Conservation (phyloP, 768 basidiomycete genomes). For the Thelephora aurantiotincta region DNA sequence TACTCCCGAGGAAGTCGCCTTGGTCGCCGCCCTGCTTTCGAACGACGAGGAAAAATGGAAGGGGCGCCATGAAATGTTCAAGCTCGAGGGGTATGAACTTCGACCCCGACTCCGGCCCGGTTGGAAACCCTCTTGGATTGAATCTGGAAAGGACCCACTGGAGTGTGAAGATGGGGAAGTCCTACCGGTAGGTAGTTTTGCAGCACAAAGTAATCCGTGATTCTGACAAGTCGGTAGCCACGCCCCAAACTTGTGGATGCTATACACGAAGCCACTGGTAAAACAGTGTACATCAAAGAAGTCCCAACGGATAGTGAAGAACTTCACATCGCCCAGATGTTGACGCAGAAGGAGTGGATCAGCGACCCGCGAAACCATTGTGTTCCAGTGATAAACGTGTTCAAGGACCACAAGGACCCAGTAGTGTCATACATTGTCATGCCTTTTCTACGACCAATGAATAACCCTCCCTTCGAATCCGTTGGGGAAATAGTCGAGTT, state of each 20-base stretch:
- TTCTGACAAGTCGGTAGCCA: not conserved
- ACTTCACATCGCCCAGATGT: constrained; percentile 5
- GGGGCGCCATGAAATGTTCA: no score
- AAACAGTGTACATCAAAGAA: constrained; percentile 17
- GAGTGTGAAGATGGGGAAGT: constrained; percentile 2
- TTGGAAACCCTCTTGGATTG: constrained; percentile 19
- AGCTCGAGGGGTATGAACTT: constrained; percentile 15
- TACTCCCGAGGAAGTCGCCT: no score
- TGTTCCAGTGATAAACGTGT: constrained; percentile 10
- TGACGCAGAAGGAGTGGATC: not conserved
- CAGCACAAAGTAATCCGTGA: not conserved
- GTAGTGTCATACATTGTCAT: constrained; percentile 10
- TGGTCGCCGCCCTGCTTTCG: no score
- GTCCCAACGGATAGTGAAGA: constrained; percentile 7
- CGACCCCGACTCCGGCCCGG: constrained; percentile 14
- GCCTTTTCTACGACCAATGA: constrained; percentile 13
- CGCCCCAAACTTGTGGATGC: constrained; percentile 16
- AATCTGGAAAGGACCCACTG: not conserved
- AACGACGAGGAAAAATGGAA: no score
- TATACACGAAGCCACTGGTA: constrained; percentile 14
- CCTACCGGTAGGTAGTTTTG: not conserved
- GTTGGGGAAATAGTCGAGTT: constrained; percentile 14
- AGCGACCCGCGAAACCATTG: constrained; percentile 12
- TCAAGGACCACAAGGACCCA: constrained; percentile 7
- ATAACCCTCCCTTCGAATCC: constrained; percentile 13